A percentile compares a stretch with the other conserved stretches of the same genome.
Conservation (phyloP, 495 filamentous ascomycete genomes). For the Aspergillus mulundensis region DNA sequence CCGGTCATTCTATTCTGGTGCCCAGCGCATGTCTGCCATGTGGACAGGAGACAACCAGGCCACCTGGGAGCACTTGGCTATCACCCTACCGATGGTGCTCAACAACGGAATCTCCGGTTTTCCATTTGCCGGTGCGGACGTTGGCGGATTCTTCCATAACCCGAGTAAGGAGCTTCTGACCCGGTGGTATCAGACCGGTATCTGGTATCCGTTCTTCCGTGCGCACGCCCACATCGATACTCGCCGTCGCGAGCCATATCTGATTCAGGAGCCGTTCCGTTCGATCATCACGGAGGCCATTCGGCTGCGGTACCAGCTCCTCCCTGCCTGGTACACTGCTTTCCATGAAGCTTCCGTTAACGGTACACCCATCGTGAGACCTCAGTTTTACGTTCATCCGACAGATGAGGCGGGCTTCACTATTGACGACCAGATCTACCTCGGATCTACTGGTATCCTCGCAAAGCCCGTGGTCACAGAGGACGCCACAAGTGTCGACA, state of each 20-base stretch:
- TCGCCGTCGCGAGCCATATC: slow-evolving; percentile 88
- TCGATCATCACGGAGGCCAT: slow-evolving; percentile 83
- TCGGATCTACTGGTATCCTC: slow-evolving; percentile 80
- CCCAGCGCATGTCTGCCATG: slow-evolving; percentile 87
- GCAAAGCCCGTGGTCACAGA: slow-evolving; percentile 82
- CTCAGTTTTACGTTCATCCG: slow-evolving; percentile 88
- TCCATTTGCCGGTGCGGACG: slow-evolving; percentile 92
- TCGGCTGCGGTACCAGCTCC: slow-evolving; percentile 79
- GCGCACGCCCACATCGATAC: slow-evolving; percentile 97
- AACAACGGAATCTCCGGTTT: slow-evolving; percentile 88
- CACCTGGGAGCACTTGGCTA: slow-evolving; percentile 82
- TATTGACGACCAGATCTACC: slow-evolving; percentile 90
- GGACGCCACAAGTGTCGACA: slow-evolving; percentile 63
- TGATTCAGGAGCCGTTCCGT: slow-evolving; percentile 78
- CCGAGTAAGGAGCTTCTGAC: slow-evolving; percentile 84
- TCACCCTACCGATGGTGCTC: slow-evolving; percentile 86
- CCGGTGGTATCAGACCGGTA: slow-evolving; percentile 94
- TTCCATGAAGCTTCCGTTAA: slow-evolving; percentile 83
- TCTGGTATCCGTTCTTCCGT: slow-evolving; percentile 98
- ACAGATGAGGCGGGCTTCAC: slow-evolving; percentile 79
- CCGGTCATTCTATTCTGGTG: slow-evolving; percentile 83
- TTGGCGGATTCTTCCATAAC: slow-evolving; percentile 97
- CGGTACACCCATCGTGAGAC: slow-evolving; percentile 82
- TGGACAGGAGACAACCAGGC: slow-evolving; percentile 99
- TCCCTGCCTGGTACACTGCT: slow-evolving; percentile 95